Evolutionary conservation across 768 basidiomycete genomes (phyloP).

Genomic region (Omphalotus guepiniiformis): DNA sequence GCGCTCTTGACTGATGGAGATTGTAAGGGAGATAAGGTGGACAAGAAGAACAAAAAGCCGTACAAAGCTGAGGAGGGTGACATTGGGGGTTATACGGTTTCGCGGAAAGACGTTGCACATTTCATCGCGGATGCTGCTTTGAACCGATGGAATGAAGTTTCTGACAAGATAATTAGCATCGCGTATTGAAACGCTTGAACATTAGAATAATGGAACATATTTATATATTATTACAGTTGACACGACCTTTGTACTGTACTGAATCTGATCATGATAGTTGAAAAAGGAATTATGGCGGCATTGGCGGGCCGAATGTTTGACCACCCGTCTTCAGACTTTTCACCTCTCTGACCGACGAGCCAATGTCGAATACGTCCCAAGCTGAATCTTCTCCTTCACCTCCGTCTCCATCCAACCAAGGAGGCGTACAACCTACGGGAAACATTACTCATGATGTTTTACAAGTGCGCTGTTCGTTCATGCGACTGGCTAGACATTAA

Average conservation of each 20-base stretch:
- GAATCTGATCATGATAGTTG: no score
- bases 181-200: no score
- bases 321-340: neutral
- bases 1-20: slow-evolving; percentile 56
- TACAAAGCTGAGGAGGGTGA: slow-evolving; percentile 45
- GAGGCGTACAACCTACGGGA: neutral
- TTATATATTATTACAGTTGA: no score
- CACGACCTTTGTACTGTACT: no score
- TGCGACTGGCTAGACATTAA: neutral
- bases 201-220: no score
- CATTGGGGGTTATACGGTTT: slow-evolving; percentile 47
- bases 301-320: neutral
- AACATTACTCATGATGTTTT: slow-evolving; percentile 1
- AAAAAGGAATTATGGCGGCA: neutral
- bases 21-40: slow-evolving; percentile 35
- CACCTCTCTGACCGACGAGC: no score
- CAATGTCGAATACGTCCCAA: neutral
- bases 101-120: slow-evolving; percentile 62
- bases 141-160: slow-evolving; percentile 48
- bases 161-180: slow-evolving; percentile 45
- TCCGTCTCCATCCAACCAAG: no score
- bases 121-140: slow-evolving; percentile 49
- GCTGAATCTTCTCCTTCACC: neutral
- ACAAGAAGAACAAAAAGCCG: slow-evolving; percentile 18
- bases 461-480: neutral